Evolutionary conservation across 768 basidiomycete species (phyloP), one percentile per base, ranked within the genome.

Genomic region (Trametes meyenii): DNA sequence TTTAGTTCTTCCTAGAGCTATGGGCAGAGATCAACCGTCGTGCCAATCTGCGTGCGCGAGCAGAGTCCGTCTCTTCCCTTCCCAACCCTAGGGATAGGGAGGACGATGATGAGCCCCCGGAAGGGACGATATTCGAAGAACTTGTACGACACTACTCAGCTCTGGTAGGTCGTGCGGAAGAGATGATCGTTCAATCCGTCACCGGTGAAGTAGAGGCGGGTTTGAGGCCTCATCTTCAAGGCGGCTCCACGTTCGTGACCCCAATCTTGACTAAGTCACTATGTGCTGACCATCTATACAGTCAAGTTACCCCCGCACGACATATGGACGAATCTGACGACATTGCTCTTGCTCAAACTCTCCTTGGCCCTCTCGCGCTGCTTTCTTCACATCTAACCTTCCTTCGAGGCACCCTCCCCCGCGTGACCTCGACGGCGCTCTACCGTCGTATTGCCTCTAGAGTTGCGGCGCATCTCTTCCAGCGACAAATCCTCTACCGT

Each of bases 1-100:
- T 43, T 26, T 68, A 97, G 95, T 95, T 94, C 75, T 98, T 96
- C 79, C 77, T 99, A 16, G 92, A 97, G 72, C 74, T 99, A 35
- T 94, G 90, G 89, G 76, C 83, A 13, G 92, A 93, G 67, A 91
- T 95, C 66, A 85, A 83, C 63, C 81, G 76, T 43, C 80, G 82
- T 35, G 78, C 83, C 4, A 77, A 79, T 24, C 77, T 93, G 13
- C 86, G 87, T 21, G 75, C 78, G n/a, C 78, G 78, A 61, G 83
- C 81, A 10, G 75, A 81, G 61, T 76, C 74, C 13, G 81, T 79
- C 35, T 64, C 80, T 5, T 79, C 84, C 5, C 71, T 90, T 33
- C 86, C 89, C 1, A 75, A 78, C 61, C 78, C 77, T 3, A 70
- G 73, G 17, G 69, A 71, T 17, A 56, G 29, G 29, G 29, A 33